phyloP scores from a whole-genome alignment of 2,329 filamentous ascomycete genomes.

The Ophiobolus disseminans region DNA sequence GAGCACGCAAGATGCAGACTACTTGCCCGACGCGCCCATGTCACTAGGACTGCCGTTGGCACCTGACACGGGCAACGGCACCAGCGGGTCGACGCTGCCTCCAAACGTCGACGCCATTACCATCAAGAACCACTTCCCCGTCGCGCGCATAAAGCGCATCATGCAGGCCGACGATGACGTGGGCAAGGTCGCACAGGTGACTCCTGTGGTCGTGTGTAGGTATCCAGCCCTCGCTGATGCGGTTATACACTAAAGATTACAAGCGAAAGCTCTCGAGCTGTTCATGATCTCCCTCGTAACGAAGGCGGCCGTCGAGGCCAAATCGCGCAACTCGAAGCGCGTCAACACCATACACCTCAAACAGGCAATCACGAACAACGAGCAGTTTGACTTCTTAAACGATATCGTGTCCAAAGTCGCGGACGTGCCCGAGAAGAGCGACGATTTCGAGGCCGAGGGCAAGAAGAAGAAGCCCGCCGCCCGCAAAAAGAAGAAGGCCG shows the following conservation, averaged over 20 bases:
- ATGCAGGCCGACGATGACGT: conserved; percentile 99
- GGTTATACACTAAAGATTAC: conserved; percentile 9
- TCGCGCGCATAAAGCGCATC: conserved; percentile 96
- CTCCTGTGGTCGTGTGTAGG: conserved; percentile 86
- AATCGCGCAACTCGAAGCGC: conserved; percentile 82
- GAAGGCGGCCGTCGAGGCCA: conserved; percentile 84
- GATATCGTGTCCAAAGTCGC: conserved; percentile 90
- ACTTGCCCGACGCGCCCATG: conserved; percentile 43
- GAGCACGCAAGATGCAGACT: conserved; percentile 46
- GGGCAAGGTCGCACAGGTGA: conserved; percentile 97
- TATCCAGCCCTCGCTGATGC: conserved; percentile 13
- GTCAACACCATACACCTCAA: conserved; percentile 92
- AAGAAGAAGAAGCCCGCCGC: conserved; percentile 54
- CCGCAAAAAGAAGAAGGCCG: conserved; percentile 48
- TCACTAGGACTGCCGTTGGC: conserved; percentile 29
- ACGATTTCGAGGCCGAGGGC: conserved; percentile 52
- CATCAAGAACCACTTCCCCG: conserved; percentile 94
- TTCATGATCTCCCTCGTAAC: conserved; percentile 97
- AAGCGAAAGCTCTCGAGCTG: conserved; percentile 90
- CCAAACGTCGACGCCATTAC: conserved; percentile 63
- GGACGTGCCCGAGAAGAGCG: conserved; percentile 63
- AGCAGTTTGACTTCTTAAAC: conserved; percentile 91
- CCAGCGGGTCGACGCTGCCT: conserved; percentile 37
- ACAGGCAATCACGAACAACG: conserved; percentile 83
- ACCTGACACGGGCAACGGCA: conserved; percentile 28